phyloP scores from a whole-genome alignment of 2,329 filamentous ascomycete species.

The Ambrosiella beaveri region DNA sequence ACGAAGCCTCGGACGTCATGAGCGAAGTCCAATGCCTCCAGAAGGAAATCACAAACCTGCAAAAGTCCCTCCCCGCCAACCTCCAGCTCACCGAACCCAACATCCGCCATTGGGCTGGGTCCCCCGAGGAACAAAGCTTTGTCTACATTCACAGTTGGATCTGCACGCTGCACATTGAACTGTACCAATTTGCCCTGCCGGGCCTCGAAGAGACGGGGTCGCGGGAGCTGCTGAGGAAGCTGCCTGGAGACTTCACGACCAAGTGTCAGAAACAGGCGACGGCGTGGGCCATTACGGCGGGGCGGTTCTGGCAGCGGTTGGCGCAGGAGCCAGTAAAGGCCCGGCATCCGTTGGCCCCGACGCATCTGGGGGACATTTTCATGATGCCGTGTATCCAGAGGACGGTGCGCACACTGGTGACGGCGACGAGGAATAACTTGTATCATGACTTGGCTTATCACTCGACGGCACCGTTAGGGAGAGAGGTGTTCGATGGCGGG shows the following conservation, averaged over 20 bases:
- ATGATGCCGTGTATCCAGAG: slow-evolving; percentile 15
- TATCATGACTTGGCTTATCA: slow-evolving; percentile 21
- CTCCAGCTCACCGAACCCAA: slow-evolving; percentile 21
- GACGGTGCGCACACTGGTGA: slow-evolving; percentile 19
- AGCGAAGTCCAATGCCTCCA: slow-evolving; percentile 22
- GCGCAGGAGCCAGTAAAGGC: slow-evolving; percentile 18
- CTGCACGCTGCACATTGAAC: slow-evolving; percentile 22
- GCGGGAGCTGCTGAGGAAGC: slow-evolving; percentile 19
- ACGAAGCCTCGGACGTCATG: slow-evolving; percentile 24
- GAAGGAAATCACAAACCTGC: slow-evolving; percentile 18
- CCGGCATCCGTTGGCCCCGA: slow-evolving; percentile 15
- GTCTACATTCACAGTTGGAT: slow-evolving; percentile 23
- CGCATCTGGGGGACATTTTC: slow-evolving; percentile 12
- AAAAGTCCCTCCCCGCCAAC: slow-evolving; percentile 20
- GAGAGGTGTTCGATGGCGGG: neutral
- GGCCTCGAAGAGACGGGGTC: slow-evolving; percentile 20
- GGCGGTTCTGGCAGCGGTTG: slow-evolving; percentile 22
- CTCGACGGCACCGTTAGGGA: slow-evolving; percentile 21
- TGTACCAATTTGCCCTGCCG: slow-evolving; percentile 25
- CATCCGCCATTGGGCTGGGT: slow-evolving; percentile 19
- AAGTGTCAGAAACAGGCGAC: slow-evolving; percentile 24
- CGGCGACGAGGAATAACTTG: slow-evolving; percentile 21
- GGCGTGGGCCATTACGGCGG: slow-evolving; percentile 22
- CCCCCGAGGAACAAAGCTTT: slow-evolving; percentile 20
- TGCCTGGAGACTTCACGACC: slow-evolving; percentile 22